Base-by-base conservation (phyloP, 495 filamentous ascomycete species). In the Immersiella caudata region DNA sequence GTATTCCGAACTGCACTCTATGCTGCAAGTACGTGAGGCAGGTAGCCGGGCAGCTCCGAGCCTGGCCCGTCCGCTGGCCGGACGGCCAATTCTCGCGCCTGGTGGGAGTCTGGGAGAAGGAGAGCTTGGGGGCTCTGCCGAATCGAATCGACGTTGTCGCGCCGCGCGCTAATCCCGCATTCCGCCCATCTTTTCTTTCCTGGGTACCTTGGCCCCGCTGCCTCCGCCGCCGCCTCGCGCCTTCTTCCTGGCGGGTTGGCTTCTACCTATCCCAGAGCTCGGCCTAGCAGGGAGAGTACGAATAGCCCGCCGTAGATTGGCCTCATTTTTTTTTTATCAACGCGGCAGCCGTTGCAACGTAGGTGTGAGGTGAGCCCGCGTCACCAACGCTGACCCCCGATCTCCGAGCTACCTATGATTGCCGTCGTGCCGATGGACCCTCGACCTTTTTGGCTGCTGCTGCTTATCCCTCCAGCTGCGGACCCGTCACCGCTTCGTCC, bases 111-210 rank as follows among this genome's bases (percentile, higher is more conserved):
- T 6, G 20, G 6, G 9, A 55, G 9, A 6, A 55, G 21, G 52
- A 16, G 20, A 26, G 40, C 40, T 46, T 55, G 52, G 21, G 21
- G 9, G 21, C 52, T 33, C 21, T 33, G 56, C 56, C 27, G 56
- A 59, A 59, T 59, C 56, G 56, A 59, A 59, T 50, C 60, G 60
- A 21, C 36, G 18, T 24, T 62, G 60, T 62, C 60, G 60, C 60
- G 60, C 60, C 36, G 18, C 60, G 60, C 60, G 60, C 60, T 62
- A 62, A 27, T 27, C 60, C 21, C 33, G 35, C 36, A 49, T 50
- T 62, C 60, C 21, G 57, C 25, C 8, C 60, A 24, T 21, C 20
- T 12, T 26, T 8, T 16, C 18, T 16, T 22, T 62, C 35, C 33
- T n/a, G 20, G 60, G 21, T 50, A 25, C 35, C 18, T 46, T 27